These are phyloP conservation scores for Diphasiastrum complanatum DNA, from an alignment of 83 land plant genomes.

Conservation along the genomic window DNA sequence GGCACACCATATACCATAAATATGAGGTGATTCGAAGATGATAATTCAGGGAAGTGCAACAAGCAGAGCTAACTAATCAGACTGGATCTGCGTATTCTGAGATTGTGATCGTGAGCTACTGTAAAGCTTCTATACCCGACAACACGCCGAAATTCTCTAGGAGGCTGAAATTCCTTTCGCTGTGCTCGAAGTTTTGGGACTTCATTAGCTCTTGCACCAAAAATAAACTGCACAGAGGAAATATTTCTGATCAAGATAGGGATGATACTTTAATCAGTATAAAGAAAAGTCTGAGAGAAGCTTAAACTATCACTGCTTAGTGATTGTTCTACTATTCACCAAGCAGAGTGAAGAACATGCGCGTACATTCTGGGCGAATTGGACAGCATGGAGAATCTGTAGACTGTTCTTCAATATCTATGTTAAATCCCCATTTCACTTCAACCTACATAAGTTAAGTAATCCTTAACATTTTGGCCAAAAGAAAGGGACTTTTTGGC, in stretches of 20 bases:
- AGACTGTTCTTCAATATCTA: too few species aligned
- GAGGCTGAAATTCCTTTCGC: constrained; percentile 33
- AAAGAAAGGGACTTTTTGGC: too few species aligned
- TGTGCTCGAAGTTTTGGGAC: constrained; percentile 49
- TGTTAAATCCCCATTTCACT: too few species aligned
- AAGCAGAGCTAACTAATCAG: not conserved
- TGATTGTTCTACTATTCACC: too few species aligned
- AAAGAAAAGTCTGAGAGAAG: not conserved
- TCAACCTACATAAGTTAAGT: too few species aligned
- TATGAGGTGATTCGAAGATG: not conserved
- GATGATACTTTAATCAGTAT: not conserved
- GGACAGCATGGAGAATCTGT: too few species aligned
- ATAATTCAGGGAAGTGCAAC: not conserved
- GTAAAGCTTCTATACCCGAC: constrained; percentile 41
- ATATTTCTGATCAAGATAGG: not conserved
- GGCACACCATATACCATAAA: not conserved
- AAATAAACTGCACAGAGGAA: constrained; percentile 44
- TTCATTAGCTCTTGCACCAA: constrained; percentile 56
- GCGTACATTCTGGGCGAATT: too few species aligned
- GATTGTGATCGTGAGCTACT: not conserved
- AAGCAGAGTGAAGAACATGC: too few species aligned
- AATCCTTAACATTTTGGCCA: too few species aligned
- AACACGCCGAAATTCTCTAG: constrained; percentile 55
- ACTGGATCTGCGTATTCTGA: not conserved
- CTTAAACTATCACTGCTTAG: not conserved